Base-by-base conservation (phyloP, 2,329 filamentous ascomycete species). In the Colletotrichum acutatum region DNA sequence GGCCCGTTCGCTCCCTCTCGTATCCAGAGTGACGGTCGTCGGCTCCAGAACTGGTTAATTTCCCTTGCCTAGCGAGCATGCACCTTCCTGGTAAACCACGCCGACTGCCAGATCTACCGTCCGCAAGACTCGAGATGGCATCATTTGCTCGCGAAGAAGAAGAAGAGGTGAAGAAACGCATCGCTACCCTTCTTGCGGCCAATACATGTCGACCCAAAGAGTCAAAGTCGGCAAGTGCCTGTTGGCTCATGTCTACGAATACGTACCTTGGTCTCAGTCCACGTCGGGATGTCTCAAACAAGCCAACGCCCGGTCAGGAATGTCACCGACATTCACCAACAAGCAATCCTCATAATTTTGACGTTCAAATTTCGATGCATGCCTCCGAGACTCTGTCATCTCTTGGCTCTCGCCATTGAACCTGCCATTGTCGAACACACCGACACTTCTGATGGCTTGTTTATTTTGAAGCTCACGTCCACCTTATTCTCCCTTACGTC, bases 1-100 rank as follows among this genome's bases (percentile, higher is more conserved):
- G 66, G 69, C 30, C 66, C 54, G 70, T 61, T 26, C 70, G 60
- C 54, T 59, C 60, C 26, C 53, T 30, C 56, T 72, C 70, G 70
- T 72, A 72, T 72, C 70, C 70, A 49, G 66, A 65, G 60, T 70
- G 66, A 70, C 22, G 67, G 69, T 28, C 49, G 34, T 46, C 12
- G 42, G 60, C 66, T 59, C 66, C 66, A 67, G 59, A 49, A 28
- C 66, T 62, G 22, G 69, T 26, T 49, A 53, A 70, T 69, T 65
- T 72, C 59, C 65, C 66, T 28, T 34, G 30, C 3, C 67, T 56
- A 49, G 16, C n/a, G 19, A 49, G 22, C 60, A 70, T 34, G 66
- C 64, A 53, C 58, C 58, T 62, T 71, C 57, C 68, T 57, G 26
- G 68, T 34, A 46, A 63, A 64, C 59, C 58, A 71, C 63, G 64